Base-by-base conservation (phyloP, 2,329 filamentous ascomycete species). In the Xylariaceae sp. region DNA sequence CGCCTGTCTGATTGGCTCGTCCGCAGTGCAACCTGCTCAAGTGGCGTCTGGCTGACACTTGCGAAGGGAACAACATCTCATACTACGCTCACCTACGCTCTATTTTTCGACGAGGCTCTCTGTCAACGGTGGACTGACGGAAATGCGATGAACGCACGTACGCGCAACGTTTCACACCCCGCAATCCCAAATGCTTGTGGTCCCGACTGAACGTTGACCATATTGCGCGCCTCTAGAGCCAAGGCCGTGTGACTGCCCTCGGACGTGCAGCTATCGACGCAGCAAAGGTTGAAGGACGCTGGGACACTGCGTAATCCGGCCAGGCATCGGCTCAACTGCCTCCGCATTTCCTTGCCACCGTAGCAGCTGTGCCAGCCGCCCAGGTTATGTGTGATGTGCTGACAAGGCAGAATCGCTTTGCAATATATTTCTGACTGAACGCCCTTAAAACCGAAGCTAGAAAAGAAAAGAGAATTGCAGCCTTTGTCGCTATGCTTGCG, bases 71-170 rank as follows among this genome's bases (percentile, higher is more conserved):
- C 54, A 2, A 51, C 41, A 2, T 10, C 17, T 1, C 57, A 58
- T 2, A 63, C 59, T 3, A 56, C 58, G 4, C 53, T 63, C 21
- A 61, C 56, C 2, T 63, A 63, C 33, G 50, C 53, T 5, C 54
- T 80, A 56, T 79, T 79, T 1, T 68, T 83, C 16, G 74, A 82
- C 55, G 62, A 68, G 25, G 78, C 79, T 1, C 67, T 83, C 6
- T 82, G 79, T 58, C 76, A 75, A 55, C 80, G 80, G 34, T 83
- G 80, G 79, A 83, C 83, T 45, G 79, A 83, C 57, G 77, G 79
- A 1, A 77, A 79, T 55, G 67, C 37, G 72, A 80, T 50, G 67
- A 67, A 0, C 54, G 62, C 3, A 72, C 69, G 53, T 82, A 76
- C 58, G 57, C 76, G 1, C 76, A 79, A 53, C 71, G 77, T 7